Base-by-base conservation (phyloP, 139 green algal genomes). In the Closterium sp. region DNA sequence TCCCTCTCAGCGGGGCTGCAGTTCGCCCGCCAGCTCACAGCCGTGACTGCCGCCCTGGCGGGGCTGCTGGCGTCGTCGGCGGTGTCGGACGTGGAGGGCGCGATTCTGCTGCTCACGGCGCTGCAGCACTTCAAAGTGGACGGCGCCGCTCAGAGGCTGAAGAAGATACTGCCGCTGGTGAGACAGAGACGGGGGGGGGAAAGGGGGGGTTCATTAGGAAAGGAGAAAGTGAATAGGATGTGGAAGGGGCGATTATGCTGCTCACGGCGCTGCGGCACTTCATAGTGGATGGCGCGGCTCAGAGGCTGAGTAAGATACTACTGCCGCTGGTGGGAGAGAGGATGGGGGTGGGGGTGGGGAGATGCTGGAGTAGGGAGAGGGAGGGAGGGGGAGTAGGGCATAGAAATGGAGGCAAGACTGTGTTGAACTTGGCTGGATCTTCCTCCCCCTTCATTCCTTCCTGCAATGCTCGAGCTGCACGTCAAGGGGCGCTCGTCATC, bases 191-290 rank as follows among this genome's bases (percentile, higher is more conserved):
- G 43, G 43, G 21, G 4, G 12, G 55, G 0, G 55, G 55, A 76
- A 76, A 19, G 25, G 55, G 55, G 55, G 55, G 25, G 4, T 16
- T 16, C 55, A 76, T 1, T 25, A 19, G 55, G 10, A 28, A 93
- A n/a, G n/a, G n/a, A n/a, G n/a, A n/a, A n/a, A n/a, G n/a, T 94
- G 85, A 23, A 30, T 96, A 91, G 12, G 96, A 97, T 84, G 95
- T 96, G 7, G 93, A 96, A 55, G 96, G 98, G 84, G 95, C 95
- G 25, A 96, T 98, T 43, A 89, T 92, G 10, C 92, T 98, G 76
- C 93, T 98, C 34, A 95, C 97, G 32, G 90, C 96, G 7, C 95
- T 95, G 93, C 93, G 95, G 84, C 94, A 96, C 89, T 97, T 97
- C 93, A 84, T 95, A 88, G 88, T 97, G 43, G 92, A 96, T 35